Base-by-base conservation (phyloP, 192 early-diverging fungal genomes). In the Backusella tarrabulga region DNA sequence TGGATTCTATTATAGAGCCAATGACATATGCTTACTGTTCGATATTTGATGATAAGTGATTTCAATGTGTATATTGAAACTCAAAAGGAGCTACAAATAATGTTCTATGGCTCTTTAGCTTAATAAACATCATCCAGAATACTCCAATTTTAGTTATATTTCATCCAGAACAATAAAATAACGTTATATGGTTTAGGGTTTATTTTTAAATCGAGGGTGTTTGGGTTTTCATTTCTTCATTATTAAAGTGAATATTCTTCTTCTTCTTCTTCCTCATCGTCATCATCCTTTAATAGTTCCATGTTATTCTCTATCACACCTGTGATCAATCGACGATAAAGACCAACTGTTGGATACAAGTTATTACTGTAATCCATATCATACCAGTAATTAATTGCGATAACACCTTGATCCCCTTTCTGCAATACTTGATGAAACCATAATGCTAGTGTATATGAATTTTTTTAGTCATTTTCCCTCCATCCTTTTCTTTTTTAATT, bases 391-490 rank as follows among this genome's bases (percentile, higher is more conserved):
- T 88, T 88, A 15, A 88, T 82, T 1, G 87, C 87, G 79, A 88
- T 88, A 15, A 84, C 84, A 34, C 86, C 88, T 46, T 87, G 76
- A 15, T 82, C 83, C 17, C 87, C 83, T 21, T 85, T 69, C 68
- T 85, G 85, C 36, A 81, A 70, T 0, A 89, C 88, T 26, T 89
- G 86, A 68, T 89, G 88, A 67, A 88, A 86, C 88, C 88, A 89
- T 71, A 86, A 76, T 4, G 88, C 77, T 81, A 46, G 3, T 17
- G 68, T 36, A 71, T 6, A 36, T 54, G 29, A 17, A 17, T 35
- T 35, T 41, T 41, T 40, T n/a, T 69, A 44, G 12, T 17, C 42
- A 14, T 6, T 17, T 44, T 19, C 4, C 42, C 1, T 19, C 12
- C 0, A 2, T 35, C n/a, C 3, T 6, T 0, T 35, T 36, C 17